Base-by-base conservation (phyloP, 2,329 filamentous ascomycete genomes). In the Ophiocordyceps sinensis region DNA sequence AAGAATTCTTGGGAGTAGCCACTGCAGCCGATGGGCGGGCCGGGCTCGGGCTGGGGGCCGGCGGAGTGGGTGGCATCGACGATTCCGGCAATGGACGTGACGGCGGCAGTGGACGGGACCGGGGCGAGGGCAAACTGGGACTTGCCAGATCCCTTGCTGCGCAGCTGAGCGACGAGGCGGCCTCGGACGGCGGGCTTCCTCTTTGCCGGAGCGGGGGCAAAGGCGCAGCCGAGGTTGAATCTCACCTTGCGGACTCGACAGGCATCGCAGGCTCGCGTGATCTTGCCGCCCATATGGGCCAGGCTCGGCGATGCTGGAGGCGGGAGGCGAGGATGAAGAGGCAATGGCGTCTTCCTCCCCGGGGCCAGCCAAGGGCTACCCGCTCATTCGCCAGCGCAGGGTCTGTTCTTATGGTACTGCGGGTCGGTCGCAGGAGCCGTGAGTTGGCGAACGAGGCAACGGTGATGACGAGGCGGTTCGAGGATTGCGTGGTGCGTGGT, bases 161-260 rank as follows among this genome's bases (percentile, higher is more conserved):
- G 58, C 35, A 60, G 51, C 47, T 61, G 56, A 6, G 58, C 58
- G 11, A 61, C 58, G 19, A 61, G 48, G 7, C 58, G 51, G 10
- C 58, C 58, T 12, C 58, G 54, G 11, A 61, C 51, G 2, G 53
- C 58, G 0, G 57, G 58, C 44, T 55, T 61, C 19, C 59, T 51
- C 48, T 60, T 62, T 13, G 51, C 50, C 1, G 56, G 49, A 3
- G 53, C 45, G 6, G 55, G 49, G 5, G 58, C 55, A 45, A 57
- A 62, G 44, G 57, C 52, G 45, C 59, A 62, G 1, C 51, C 41
- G 8, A 63, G 49, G 14, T 53, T 53, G 31, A 62, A 63, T 40
- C 54, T 56, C 30, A 63, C 60, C 45, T 63, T 63, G 39, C 60
- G 56, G 40, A 62, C 48, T 31, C 60, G 57, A 45, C 60, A 63